Base-by-base conservation (phyloP, 192 early-diverging fungal species). In the Dispira simplex region DNA sequence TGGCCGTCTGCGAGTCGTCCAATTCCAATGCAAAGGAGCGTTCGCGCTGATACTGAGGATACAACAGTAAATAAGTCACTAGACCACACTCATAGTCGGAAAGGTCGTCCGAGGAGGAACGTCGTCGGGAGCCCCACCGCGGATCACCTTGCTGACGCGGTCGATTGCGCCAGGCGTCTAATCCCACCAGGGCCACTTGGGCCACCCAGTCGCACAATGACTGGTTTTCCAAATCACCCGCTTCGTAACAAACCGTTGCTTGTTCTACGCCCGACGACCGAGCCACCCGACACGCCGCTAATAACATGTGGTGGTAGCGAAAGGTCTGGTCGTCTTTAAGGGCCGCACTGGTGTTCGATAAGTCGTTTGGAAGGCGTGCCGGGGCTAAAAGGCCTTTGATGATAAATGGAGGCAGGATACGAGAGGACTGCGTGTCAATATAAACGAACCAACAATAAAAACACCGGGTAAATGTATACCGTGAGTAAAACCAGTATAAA, bases 201-300 rank as follows among this genome's bases (percentile, higher is more conserved):
- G 28, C 58, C 25, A 60, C 58, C 58, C 58, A 60, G 13, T 60
- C 32, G 2, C 2, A 27, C 43, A 60, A 13, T 14, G 58, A 8
- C 10, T 27, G 58, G 14, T 27, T 27, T 18, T 18, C 44, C 27
- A 60, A 27, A 44, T 60, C 58, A 16, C 32, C 58, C 58, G 44
- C 44, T 14, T 27, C 39, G 21, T 26, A 44, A 16, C 18, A 60
- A 0, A 44, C 14, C 5, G 58, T 32, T 44, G 44, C 58, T 21
- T 60, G 28, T 43, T 44, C 58, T 18, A 44, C 58, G 8, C 58
- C 58, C 21, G 58, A 13, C 32, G 58, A 60, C 28, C 58, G 58
- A 8, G 58, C 26, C 32, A 60, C 58, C 2, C 58, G 58, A 44
- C 58, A 60, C 14, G 58, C 39, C 14, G 58, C 58, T 11, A 27